These are phyloP conservation scores for Thelephora aurantiotincta DNA, from an alignment of 768 basidiomycete species.

Conservation along the genomic window DNA sequence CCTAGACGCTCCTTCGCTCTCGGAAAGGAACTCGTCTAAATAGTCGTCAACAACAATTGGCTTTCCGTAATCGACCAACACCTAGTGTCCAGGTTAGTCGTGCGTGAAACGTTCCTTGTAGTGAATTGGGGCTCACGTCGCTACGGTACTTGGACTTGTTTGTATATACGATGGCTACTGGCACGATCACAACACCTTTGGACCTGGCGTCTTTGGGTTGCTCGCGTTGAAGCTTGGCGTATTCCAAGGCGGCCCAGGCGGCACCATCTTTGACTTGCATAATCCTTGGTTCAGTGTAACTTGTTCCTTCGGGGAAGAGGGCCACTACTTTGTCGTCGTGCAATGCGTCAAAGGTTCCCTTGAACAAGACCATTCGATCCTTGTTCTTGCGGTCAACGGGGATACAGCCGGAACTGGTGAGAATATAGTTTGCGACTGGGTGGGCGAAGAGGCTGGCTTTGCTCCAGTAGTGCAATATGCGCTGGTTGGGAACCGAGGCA, in stretches of 20 bases:
- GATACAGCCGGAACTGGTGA: conserved; percentile 90
- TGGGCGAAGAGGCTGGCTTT: conserved; percentile 83
- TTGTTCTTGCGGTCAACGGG: conserved; percentile 92
- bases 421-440: conserved; percentile 55
- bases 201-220: conserved; percentile 28
- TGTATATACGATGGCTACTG: conserved; percentile 85
- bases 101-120: conserved; percentile 2
- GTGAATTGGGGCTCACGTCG: conserved; percentile 35
- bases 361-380: conserved; percentile 80
- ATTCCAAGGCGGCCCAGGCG: conserved; percentile 91
- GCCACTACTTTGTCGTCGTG: conserved; percentile 73
- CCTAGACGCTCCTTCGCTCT: conserved; percentile 51
- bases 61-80: conserved; percentile 51
- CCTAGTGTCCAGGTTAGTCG: background rate
- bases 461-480: conserved; percentile 87
- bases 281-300: conserved; percentile 87
- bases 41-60: conserved; percentile 69
- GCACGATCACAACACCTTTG: conserved; percentile 53
- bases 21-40: conserved; percentile 63
- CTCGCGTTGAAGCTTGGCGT: conserved; percentile 61
- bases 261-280: conserved; percentile 91
- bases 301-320: conserved; percentile 87
- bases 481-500: conserved; percentile 64
- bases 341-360: conserved; percentile 80
- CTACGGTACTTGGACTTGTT: conserved; percentile 95